Base-by-base conservation (phyloP, 805 yeast genomes). In the Ogataea pilisensis region DNA sequence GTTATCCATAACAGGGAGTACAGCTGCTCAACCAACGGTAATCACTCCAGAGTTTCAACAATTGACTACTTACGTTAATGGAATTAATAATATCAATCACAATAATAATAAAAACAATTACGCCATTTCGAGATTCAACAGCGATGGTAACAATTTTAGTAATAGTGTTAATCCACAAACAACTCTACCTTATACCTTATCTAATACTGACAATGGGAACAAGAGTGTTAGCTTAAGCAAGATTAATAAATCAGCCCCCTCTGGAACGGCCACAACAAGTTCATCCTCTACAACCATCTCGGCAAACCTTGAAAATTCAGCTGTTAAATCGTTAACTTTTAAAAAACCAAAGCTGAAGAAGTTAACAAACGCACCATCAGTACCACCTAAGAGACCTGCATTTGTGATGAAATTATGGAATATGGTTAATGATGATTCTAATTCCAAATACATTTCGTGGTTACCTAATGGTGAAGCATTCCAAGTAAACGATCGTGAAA, bases 401-500 rank as follows among this genome's bases (percentile, higher is more conserved):
- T 93, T 93, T 66, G 96, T 93, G 8, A 78, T 82, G 70, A 93
- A 93, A 62, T 68, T 93, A 16, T 91, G 99, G 99, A 75, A 82
- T 28, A 93, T 93, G 96, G 89, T 93, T 8, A 90, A 90, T 59
- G 96, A 91, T 58, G 69, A 78, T 1, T 54, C 64, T 0, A 91
- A 90, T 61, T 60, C 72, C 14, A 74, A 82, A 34, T 79, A 78
- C 53, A 91, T 93, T 35, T 70, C 80, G 29, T 93, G 99, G 99
- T 70, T 79, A 53, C 75, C 78, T 1, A 90, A 86, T 61, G 99
- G 99, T 2, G 72, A 78, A 49, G 77, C 93, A 4, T 89, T 93
- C 59, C 82, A 85, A 51, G 96, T 93, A 8, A 74, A 75, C 32
- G 86, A 89, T 53, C 73, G 95, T 38, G 98, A 91, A 51, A 72